phyloP scores from a whole-genome alignment of 2,329 filamentous ascomycete species.

The Penicillium vulpinum region DNA sequence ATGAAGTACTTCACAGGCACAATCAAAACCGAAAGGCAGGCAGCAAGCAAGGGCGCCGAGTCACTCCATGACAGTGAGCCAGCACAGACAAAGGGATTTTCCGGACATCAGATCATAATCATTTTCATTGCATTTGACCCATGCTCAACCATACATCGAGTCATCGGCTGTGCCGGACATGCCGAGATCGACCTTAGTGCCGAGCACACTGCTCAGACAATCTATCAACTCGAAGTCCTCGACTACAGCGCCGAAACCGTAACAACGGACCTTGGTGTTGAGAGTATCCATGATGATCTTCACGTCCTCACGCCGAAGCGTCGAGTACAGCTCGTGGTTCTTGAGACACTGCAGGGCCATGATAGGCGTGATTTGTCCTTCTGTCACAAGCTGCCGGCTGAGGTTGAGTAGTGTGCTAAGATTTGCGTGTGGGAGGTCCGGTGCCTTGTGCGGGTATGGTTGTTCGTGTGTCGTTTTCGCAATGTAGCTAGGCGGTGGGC shows the following conservation, averaged over 20 bases:
- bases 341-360: constrained; percentile 90
- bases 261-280: constrained; percentile 80
- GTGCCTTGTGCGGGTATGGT: constrained; percentile 69
- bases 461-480: constrained; percentile 54
- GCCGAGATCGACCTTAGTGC: constrained; percentile 34
- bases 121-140: constrained; percentile 1
- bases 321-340: constrained; percentile 66
- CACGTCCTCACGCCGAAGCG: constrained; percentile 69
- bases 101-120: constrained; percentile 11
- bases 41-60: not conserved
- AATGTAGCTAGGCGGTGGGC: constrained; percentile 70
- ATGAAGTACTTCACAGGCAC: not conserved
- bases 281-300: constrained; percentile 71
- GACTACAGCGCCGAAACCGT: constrained; percentile 74
- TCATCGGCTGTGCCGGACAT: constrained; percentile 32
- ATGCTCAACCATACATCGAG: constrained; percentile 35
- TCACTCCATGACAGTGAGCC: constrained; percentile 1
- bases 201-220: constrained; percentile 70
- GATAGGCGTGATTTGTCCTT: constrained; percentile 83
- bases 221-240: constrained; percentile 69
- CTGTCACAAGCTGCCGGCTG: constrained; percentile 76
- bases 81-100: not conserved
- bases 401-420: constrained; percentile 80
- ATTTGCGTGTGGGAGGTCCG: constrained; percentile 74
- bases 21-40: not conserved